Base-by-base conservation (phyloP, 1,139 yeast genomes). In the Debaryomycetaceae sp. region DNA sequence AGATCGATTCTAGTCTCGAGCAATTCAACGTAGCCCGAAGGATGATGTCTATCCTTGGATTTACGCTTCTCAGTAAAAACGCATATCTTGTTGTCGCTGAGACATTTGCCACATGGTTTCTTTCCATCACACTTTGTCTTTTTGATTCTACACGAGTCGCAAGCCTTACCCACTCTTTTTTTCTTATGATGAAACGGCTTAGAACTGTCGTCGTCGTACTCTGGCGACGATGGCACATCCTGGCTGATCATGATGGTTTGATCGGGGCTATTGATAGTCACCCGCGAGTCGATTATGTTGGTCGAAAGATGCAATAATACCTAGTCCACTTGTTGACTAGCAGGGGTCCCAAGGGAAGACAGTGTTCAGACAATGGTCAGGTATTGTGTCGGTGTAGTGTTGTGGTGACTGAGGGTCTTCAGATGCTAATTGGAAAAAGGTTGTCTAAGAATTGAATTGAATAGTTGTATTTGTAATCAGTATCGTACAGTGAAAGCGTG, bases 51-150 rank as follows among this genome's bases (percentile, higher is more conserved):
- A 39, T 81, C 88, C 38, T 68, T 73, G 23, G 66, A 61, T 44
- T 75, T 75, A 53, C 73, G 75, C 58, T 80, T 71, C 41, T 81
- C 85, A 17, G 84, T 75, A 48, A 80, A 83, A 1, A 83, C 79
- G 54, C 93, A 83, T 25, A 82, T 69, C 51, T 80, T 82, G 53
- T 83, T 82, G 46, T 82, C 89, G 29, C 71, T 63, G 8, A 71
- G 57, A 49, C 93, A 83, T 32, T 82, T 65, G 25, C 75, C 68
- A 47, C 93, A 83, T 2, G 93, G 91, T 46, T 79, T 79, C 40
- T 74, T 71, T 12, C 93, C 93, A 43, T 83, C 86, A 54, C 89
- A 83, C 46, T 80, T 78, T 9, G 85, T 78, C 56, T 78, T 81
- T 49, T 80, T 80, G 48, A 80, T 72, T 31, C 89, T 65, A 54